These are phyloP conservation scores for Cryomyces minteri DNA, from an alignment of 495 filamentous ascomycete genomes.

Conservation along the genomic window DNA sequence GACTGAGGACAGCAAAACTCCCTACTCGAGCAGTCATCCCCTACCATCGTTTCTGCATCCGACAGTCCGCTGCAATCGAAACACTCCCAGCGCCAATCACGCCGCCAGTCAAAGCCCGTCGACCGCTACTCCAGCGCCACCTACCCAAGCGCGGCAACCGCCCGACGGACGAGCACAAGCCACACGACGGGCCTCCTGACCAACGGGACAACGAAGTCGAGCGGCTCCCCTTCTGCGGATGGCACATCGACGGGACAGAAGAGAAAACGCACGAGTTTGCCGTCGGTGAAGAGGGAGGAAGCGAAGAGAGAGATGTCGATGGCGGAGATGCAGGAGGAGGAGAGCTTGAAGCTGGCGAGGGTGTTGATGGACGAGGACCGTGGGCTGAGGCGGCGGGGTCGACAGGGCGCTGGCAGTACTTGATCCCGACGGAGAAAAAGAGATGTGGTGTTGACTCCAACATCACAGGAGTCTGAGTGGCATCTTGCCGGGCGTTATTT, in stretches of 20 bases:
- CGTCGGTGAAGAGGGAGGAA: neutral
- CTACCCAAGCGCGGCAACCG: neutral
- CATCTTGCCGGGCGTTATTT: no score
- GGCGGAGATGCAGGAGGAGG: constrained; percentile 25
- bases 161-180: neutral
- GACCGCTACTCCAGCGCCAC: constrained; percentile 1
- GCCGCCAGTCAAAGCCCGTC: constrained; percentile 2
- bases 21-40: no score
- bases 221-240: neutral
- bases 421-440: no score
- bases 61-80: no score
- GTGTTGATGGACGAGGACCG: constrained; percentile 40
- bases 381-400: constrained; percentile 31
- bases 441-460: no score
- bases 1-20: no score
- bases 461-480: no score
- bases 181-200: neutral
- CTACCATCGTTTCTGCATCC: no score
- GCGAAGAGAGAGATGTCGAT: constrained; percentile 2
- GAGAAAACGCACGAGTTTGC: constrained; percentile 3
- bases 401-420: no score
- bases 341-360: constrained; percentile 35
- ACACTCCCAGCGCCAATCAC: neutral
- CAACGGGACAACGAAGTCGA: neutral
- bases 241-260: constrained; percentile 1